These are phyloP conservation scores for Ustilago trichophora DNA, from an alignment of 1,284 basidiomycete species.

Conservation along the genomic window DNA sequence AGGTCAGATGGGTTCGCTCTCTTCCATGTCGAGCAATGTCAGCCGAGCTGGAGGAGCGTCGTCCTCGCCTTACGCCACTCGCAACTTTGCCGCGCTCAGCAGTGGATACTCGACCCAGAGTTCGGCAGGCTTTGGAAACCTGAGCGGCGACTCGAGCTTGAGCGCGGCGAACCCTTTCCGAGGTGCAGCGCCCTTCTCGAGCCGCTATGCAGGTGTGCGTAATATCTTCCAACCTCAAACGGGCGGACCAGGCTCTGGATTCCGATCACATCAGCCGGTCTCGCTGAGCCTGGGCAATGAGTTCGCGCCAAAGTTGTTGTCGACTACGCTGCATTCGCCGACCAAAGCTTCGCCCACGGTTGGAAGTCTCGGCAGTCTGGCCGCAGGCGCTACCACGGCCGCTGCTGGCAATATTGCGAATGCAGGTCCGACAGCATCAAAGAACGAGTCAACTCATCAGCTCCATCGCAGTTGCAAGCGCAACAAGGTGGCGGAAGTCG, in stretches of 20 bases:
- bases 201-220: conserved; percentile 49
- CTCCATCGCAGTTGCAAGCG: too few species aligned
- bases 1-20: conserved; percentile 51
- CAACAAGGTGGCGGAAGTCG: conserved; percentile 10
- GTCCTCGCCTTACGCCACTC: conserved; percentile 30
- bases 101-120: conserved; percentile 6
- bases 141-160: background rate
- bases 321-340: conserved; percentile 24
- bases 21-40: conserved; percentile 7
- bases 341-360: background rate
- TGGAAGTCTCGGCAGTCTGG: conserved; percentile 1
- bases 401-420: background rate
- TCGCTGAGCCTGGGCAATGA: conserved; percentile 50
- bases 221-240: conserved; percentile 40
- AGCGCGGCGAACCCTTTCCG: conserved; percentile 9
- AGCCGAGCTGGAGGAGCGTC: background rate
- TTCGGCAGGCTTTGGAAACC: background rate
- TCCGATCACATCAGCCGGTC: conserved; percentile 10
- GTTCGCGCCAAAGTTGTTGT: conserved; percentile 44
- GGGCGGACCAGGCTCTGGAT: conserved; percentile 4
- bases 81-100: conserved; percentile 26
- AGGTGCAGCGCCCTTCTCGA: conserved; percentile 18
- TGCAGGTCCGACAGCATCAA: background rate
- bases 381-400: background rate
- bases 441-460: background rate